These are phyloP conservation scores for Cryptococcus sp. DNA, from an alignment of 1,284 basidiomycete genomes.

Conservation along the genomic window DNA sequence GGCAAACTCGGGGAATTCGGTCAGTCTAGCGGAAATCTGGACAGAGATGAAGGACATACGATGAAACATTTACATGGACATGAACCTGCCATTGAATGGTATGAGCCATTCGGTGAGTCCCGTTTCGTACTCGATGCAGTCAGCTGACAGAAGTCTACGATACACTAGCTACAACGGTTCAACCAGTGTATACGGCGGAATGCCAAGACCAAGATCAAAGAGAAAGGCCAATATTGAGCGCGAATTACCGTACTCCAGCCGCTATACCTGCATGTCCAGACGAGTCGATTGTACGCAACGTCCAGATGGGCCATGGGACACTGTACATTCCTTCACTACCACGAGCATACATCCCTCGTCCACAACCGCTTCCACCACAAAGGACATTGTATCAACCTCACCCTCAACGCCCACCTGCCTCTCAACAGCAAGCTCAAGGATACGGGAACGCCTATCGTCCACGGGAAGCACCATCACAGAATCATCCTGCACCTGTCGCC, in stretches of 20 bases:
- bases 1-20: conserved; percentile 5
- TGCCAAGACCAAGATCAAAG: conserved; percentile 24
- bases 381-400: neutral
- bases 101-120: conserved; percentile 23
- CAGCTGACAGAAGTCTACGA: neutral
- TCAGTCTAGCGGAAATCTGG: conserved; percentile 21
- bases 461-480: no score
- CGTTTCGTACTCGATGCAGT: neutral
- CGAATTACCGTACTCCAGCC: conserved; percentile 5
- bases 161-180: neutral
- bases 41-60: conserved; percentile 2
- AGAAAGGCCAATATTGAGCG: conserved; percentile 27
- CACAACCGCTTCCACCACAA: neutral
- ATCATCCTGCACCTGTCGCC: neutral
- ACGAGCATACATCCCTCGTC: neutral
- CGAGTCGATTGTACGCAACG: neutral
- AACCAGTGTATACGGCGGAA: conserved; percentile 12
- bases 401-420: neutral
- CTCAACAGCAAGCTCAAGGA: neutral
- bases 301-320: neutral
- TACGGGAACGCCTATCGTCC: no score
- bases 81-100: conserved; percentile 28
- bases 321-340: neutral
- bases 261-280: neutral
- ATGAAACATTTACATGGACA: neutral